These are phyloP conservation scores for Leishmania martiniquensis DNA, from an alignment of 208 protist genomes.

Conservation along the genomic window DNA sequence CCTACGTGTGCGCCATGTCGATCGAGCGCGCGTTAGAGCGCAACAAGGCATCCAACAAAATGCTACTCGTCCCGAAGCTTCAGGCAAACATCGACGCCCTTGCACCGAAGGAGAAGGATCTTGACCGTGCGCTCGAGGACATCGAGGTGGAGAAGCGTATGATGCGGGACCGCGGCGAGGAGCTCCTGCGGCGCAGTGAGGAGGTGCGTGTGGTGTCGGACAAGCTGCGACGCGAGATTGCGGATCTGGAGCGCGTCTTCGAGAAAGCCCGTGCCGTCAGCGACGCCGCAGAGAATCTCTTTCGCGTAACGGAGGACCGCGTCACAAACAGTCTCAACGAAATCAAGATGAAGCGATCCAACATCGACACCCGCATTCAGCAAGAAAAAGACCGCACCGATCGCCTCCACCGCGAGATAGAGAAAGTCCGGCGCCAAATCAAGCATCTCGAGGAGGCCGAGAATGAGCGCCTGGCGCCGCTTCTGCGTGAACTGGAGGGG, in stretches of 20 bases:
- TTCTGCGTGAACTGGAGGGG: slow-evolving; percentile 57
- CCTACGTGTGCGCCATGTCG: slow-evolving; percentile 85
- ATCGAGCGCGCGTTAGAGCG: slow-evolving; percentile 63
- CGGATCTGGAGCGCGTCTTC: slow-evolving; percentile 71
- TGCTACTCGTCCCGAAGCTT: slow-evolving; percentile 74
- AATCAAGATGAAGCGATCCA: slow-evolving; percentile 64
- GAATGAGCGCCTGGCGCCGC: slow-evolving; percentile 53
- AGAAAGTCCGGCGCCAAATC: slow-evolving; percentile 78
- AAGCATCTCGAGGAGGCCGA: slow-evolving; percentile 80
- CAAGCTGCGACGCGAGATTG: slow-evolving; percentile 74
- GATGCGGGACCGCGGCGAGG: slow-evolving; percentile 85
- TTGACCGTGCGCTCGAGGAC: slow-evolving; percentile 76
- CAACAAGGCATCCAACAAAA: slow-evolving; percentile 75
- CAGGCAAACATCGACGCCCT: slow-evolving; percentile 77
- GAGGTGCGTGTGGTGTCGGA: slow-evolving; percentile 80
- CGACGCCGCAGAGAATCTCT: slow-evolving; percentile 63
- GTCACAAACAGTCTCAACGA: slow-evolving; percentile 56
- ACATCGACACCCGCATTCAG: slow-evolving; percentile 76
- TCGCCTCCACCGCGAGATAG: slow-evolving; percentile 73
- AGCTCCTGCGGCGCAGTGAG: slow-evolving; percentile 82
- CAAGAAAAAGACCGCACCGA: slow-evolving; percentile 82
- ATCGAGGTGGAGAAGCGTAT: slow-evolving; percentile 86
- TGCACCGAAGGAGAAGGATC: slow-evolving; percentile 84
- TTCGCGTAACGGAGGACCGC: slow-evolving; percentile 65
- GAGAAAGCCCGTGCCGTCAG: slow-evolving; percentile 33